These are phyloP conservation scores for Phytophthora macrochlamydospora DNA, from an alignment of 352 stramenopile species.

Conservation along the genomic window DNA sequence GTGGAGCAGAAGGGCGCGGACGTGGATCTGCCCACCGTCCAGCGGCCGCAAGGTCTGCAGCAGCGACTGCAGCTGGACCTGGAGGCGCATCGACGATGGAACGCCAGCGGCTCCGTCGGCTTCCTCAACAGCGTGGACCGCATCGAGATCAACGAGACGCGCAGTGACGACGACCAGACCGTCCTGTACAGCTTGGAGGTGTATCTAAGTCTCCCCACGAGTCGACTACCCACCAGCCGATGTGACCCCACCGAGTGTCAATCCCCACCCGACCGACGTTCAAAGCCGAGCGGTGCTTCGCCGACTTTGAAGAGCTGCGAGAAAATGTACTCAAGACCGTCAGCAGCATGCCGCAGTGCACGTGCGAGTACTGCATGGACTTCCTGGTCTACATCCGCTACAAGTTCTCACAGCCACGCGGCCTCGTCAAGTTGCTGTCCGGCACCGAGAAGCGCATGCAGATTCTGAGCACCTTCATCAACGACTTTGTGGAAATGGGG, in stretches of 20 bases:
- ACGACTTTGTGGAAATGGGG: slow-evolving; percentile 45
- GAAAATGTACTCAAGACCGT: slow-evolving; percentile 41
- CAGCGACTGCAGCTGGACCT: slow-evolving; percentile 32
- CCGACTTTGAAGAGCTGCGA: slow-evolving; percentile 56
- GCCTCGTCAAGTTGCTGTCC: slow-evolving; percentile 36
- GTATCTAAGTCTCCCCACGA: slow-evolving; percentile 41
- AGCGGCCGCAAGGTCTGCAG: slow-evolving; percentile 22
- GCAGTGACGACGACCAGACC: slow-evolving; percentile 21
- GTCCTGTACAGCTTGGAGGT: slow-evolving; percentile 48
- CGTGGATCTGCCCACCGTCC: slow-evolving; percentile 19
- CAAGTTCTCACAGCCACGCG: slow-evolving; percentile 40
- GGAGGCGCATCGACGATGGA: slow-evolving; percentile 43
- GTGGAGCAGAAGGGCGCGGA: slow-evolving; percentile 17
- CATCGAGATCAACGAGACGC: slow-evolving; percentile 46
- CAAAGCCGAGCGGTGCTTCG: slow-evolving; percentile 53
- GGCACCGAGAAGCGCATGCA: slow-evolving; percentile 35
- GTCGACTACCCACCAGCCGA: slow-evolving; percentile 34
- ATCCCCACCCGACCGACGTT: slow-evolving; percentile 29
- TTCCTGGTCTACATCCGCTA: slow-evolving; percentile 50
- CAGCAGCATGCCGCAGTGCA: slow-evolving; percentile 39
- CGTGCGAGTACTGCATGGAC: slow-evolving; percentile 43
- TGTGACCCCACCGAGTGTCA: slow-evolving; percentile 7
- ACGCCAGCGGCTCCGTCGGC: slow-evolving; percentile 30
- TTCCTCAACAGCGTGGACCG: slow-evolving; percentile 57
- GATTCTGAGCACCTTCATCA: slow-evolving; percentile 39